Percentiles rank a stretch among this genome's conserved stretches.
phyloP scores from a whole-genome alignment of 129 eudicot species.

The Scalesia atractyloides region DNA sequence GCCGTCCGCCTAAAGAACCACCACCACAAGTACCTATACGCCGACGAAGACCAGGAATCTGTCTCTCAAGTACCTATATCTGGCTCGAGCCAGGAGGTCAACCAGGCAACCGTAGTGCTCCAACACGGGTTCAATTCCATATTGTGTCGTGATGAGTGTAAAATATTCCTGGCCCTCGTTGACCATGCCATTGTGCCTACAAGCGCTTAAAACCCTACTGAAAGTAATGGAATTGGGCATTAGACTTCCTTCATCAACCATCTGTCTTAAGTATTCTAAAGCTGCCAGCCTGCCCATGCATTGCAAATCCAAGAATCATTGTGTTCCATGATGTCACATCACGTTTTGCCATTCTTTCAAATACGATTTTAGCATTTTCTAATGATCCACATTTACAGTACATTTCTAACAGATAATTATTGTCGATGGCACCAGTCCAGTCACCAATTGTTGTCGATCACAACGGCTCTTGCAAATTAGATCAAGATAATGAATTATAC shows the following conservation, averaged over 20 bases:
- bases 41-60: constrained; percentile 76
- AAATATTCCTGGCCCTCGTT: constrained; percentile 62
- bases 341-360: constrained; percentile 51
- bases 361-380: constrained; percentile 49
- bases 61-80: constrained; percentile 61
- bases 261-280: constrained; percentile 43
- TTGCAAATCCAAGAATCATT: constrained; percentile 72
- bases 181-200: constrained; percentile 76
- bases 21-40: constrained; percentile 69
- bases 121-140: constrained; percentile 69
- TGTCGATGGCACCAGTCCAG: too few relatives aligned
- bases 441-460: too few relatives aligned
- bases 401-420: constrained; percentile 64
- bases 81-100: constrained; percentile 85
- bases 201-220: constrained; percentile 67
- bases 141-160: constrained; percentile 49
- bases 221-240: constrained; percentile 80
- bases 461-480: too few relatives aligned
- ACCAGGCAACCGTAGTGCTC: constrained; percentile 86
- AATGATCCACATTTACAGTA: constrained; percentile 78
- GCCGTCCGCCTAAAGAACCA: constrained; percentile 64
- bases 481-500: too few relatives aligned
- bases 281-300: constrained; percentile 69
- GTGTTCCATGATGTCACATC: constrained; percentile 88
- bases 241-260: constrained; percentile 48